Evolutionary conservation across 805 yeast species (phyloP), one percentile per base, ranked within the genome.

Genomic region (Grigorovia transvaalensis): DNA sequence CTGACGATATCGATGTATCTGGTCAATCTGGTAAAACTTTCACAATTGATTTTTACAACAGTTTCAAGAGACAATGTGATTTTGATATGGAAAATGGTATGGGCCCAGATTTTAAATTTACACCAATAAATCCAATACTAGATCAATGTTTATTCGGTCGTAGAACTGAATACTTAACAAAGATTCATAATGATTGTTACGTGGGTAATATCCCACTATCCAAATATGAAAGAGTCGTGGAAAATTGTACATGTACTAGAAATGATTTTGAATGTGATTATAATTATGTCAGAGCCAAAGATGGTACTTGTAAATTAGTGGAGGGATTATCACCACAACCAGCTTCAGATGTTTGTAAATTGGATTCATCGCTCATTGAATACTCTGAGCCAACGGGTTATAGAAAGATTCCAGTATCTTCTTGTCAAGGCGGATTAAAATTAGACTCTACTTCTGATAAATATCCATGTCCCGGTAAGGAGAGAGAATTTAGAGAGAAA

Each of bases 241-340:
- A 80, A 54, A 82, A 86, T 65, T 93, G 99, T 71, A 64, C 84
- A 1, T 93, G 99, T 71, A 76, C 93, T 0, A 78, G 96, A 67
- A 77, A 78, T 50, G 99, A 91, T 62, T 93, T 73, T 63, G 99
- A 93, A 68, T 93, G 99, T 76, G 99, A 93, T 66, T 88, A 82
- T 72, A 90, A 90, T 68, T 90, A 74, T 66, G 78, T 69, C 52
- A 75, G 84, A 53, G 82, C 81, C 49, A 54, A 60, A 0, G 96
- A 88, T 62, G 95, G 95, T 19, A 85, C 93, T 2, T 93, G 99
- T 71, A 80, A 80, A 63, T 76, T 89, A 44, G 86, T 89, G n/a
- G 72, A 75, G 19, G 97, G 96, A 0, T 72, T 79, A 51, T 65
- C 74, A 4, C 87, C 95, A 8, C 75, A 79, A 13, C 86, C 87